phyloP scores from a whole-genome alignment of 2,329 filamentous ascomycete species.

The Lachnellula hyalina region DNA sequence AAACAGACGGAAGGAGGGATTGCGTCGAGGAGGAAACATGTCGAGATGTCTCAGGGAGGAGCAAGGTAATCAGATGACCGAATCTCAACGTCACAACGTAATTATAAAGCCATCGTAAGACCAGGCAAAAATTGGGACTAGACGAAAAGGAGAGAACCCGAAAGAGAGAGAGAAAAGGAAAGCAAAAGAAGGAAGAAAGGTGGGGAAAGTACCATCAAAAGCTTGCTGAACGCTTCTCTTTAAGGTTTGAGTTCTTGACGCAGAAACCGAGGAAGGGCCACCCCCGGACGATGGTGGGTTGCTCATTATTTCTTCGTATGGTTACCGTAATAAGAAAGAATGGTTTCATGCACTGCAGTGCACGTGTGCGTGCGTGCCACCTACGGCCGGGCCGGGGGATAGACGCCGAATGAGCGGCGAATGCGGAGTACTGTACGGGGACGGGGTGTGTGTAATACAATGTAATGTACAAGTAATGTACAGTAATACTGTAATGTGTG shows the following conservation, averaged over 20 bases:
- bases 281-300: conserved; percentile 31
- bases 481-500: too few species aligned
- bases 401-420: background rate
- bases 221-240: conserved; percentile 56
- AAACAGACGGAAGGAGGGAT: conserved; percentile 27
- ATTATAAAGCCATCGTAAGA: conserved; percentile 15
- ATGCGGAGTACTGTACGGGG: background rate
- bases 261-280: conserved; percentile 26
- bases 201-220: conserved; percentile 48
- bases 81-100: background rate
- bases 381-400: background rate
- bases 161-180: conserved; percentile 5
- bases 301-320: background rate
- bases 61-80: background rate
- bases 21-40: conserved; percentile 28
- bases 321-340: background rate
- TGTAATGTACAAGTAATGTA: too few species aligned
- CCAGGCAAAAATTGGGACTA: background rate
- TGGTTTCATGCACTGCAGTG: background rate
- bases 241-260: conserved; percentile 40
- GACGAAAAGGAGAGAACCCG: conserved; percentile 7
- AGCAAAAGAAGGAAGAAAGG: conserved; percentile 3
- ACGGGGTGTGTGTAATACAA: too few species aligned
- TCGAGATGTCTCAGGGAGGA: conserved; percentile 9
- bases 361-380: background rate